phyloP scores from a whole-genome alignment of 2,329 filamentous ascomycete species.

The Pseudogymnoascus sp. region DNA sequence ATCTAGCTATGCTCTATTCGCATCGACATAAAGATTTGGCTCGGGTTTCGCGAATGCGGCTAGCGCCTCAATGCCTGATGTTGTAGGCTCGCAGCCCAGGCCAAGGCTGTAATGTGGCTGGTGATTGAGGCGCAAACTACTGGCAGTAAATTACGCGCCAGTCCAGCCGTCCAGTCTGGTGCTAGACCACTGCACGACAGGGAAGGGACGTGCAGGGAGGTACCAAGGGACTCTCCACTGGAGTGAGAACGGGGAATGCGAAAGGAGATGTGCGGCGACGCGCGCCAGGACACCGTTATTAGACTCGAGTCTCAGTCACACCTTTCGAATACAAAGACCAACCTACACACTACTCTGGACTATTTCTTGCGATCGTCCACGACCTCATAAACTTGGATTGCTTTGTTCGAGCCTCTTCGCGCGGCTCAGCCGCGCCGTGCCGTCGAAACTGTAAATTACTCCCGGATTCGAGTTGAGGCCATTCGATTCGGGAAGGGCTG shows the following conservation, averaged over 20 bases:
- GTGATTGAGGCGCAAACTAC: not conserved
- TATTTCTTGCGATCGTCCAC: not conserved
- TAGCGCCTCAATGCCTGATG: not conserved
- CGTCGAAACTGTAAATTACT: not conserved
- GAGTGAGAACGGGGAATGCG: constrained; percentile 1
- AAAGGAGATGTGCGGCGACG: constrained; percentile 8
- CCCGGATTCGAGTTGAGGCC: not conserved
- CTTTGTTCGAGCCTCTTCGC: not conserved
- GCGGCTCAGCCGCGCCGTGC: not conserved
- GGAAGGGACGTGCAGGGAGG: not conserved
- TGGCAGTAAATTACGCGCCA: not conserved
- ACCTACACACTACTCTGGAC: not conserved
- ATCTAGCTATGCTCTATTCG: not conserved
- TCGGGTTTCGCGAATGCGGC: constrained; percentile 1
- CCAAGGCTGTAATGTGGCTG: not conserved
- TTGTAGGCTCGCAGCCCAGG: not conserved
- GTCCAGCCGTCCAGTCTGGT: not conserved
- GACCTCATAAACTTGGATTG: not conserved
- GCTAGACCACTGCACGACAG: not conserved
- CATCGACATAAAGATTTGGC: constrained; percentile 1
- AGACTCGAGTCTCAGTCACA: constrained; percentile 7
- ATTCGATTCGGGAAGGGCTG: constrained; percentile 8
- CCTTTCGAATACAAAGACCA: not conserved
- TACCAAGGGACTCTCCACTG: not conserved
- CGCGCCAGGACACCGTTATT: constrained; percentile 3